Conservation (phyloP, 139 green algal genomes). For the Picochlorum costavermella region DNA sequence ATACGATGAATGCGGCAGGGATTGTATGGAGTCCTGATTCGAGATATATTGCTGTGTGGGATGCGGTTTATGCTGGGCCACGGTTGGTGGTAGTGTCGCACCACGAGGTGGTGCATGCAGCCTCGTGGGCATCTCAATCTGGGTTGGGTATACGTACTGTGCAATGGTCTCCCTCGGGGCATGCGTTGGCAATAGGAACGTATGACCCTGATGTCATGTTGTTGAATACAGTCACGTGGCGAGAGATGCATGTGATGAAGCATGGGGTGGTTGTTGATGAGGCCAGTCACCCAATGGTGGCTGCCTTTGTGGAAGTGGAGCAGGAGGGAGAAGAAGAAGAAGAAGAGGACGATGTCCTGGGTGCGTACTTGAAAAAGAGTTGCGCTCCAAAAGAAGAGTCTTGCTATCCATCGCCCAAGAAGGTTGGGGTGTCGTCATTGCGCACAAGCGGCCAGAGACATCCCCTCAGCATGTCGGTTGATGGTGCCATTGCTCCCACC, state of each 20-base stretch:
- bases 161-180: slow-evolving; percentile 51
- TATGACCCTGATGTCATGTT: slow-evolving; percentile 59
- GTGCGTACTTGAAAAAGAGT: no score
- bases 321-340: neutral
- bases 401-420: no score
- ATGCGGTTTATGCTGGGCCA: slow-evolving; percentile 33
- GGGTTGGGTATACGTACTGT: slow-evolving; percentile 52
- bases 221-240: slow-evolving; percentile 68
- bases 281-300: slow-evolving; percentile 11
- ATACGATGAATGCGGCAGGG: slow-evolving; percentile 42
- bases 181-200: slow-evolving; percentile 65
- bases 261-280: slow-evolving; percentile 36
- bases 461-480: no score
- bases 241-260: slow-evolving; percentile 42
- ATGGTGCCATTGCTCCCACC: no score
- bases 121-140: slow-evolving; percentile 11
- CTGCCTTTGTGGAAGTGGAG: slow-evolving; percentile 2
- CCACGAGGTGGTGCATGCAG: neutral
- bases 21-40: slow-evolving; percentile 53
- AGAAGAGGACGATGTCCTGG: no score
- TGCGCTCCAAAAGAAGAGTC: no score
- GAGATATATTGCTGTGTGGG: slow-evolving; percentile 54
- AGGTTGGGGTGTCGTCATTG: no score
- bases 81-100: slow-evolving; percentile 40
- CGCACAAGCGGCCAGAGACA: no score